phyloP scores from a whole-genome alignment of 2,329 filamentous ascomycete genomes.

The Emergomyces orientalis region DNA sequence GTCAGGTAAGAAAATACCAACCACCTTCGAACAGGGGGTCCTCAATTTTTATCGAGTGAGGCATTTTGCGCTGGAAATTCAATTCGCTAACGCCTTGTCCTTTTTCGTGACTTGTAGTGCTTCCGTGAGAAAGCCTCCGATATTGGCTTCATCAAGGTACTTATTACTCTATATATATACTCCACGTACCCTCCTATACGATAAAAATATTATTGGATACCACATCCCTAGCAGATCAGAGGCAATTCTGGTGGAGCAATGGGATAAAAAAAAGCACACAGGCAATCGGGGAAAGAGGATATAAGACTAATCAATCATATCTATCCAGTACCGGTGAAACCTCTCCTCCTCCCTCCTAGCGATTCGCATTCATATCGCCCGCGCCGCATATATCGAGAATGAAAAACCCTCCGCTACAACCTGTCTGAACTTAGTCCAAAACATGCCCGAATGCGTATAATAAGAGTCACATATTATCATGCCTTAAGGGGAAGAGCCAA shows the following conservation, averaged over 20 bases:
- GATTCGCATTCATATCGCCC: not conserved
- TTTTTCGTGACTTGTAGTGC: slow-evolving; percentile 39
- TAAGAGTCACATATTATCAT: not conserved
- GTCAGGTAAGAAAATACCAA: slow-evolving; percentile 28
- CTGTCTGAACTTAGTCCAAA: not conserved
- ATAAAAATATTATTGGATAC: not conserved
- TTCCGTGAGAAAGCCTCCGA: slow-evolving; percentile 60
- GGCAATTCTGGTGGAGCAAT: not conserved
- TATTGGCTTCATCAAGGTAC: slow-evolving; percentile 60
- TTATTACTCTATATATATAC: not conserved
- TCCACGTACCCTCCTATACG: not conserved
- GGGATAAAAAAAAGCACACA: not conserved
- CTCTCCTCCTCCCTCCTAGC: not conserved
- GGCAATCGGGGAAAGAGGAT: not conserved
- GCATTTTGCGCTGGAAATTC: not conserved
- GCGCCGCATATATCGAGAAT: not conserved
- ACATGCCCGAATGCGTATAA: not conserved
- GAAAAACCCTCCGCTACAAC: not conserved
- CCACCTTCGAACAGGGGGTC: not conserved
- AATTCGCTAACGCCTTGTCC: slow-evolving; percentile 5
- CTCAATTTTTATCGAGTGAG: not conserved
- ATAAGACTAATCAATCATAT: not conserved
- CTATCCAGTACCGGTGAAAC: slow-evolving; percentile 14
- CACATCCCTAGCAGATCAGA: not conserved
- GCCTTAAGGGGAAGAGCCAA: not conserved